Evolutionary conservation across 164 flowering plant genomes (phyloP), one percentile per base, ranked within the genome.

Genomic region (Warburgia ugandensis): DNA sequence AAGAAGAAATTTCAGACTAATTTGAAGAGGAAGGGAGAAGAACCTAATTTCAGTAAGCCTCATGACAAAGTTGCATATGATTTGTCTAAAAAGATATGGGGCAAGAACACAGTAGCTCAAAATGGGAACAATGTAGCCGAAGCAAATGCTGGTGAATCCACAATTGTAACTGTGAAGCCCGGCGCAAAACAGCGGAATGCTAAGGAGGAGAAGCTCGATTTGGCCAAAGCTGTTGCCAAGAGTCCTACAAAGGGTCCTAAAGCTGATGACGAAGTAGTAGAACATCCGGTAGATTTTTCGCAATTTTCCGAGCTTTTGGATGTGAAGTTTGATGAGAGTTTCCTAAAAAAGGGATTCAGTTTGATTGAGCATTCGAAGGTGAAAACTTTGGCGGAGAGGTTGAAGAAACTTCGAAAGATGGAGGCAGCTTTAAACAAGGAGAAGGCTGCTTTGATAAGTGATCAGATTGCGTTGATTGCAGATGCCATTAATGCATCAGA

Each of bases 1-100:
- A 55, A 55, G 33, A 45, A 35, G 35, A 55, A 55, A 45, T 55
- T 25, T 35, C 16, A 33, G 53, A 49, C 20, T 11, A 33, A 22
- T 45, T 3, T 28, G 49, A 14, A 14, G 10, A 41, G 21, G 23
- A 23, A 42, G 12, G 57, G 57, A 5, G 22, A 54, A 9, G 37
- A 41, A 4, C 48, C 29, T 0, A 19, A 27, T n/a, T 41, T 29
- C n/a, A 6, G 27, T 3, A 42, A 41, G 21, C 37, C 46, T 39
- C 47, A 54, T 30, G 57, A 54, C 5, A 35, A 54, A 48, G 11
- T 22, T 16, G 27, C 29, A 13, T 41, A 20, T 17, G 55, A 52
- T 8, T 33, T 52, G 12, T 52, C 55, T 6, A 39, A 29, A 14
- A 17, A n/a, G 25, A 39, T 39, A 8, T 52, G 55, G 55, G 46